phyloP scores from a whole-genome alignment of 495 filamentous ascomycete species.

The Tuber borchii region DNA sequence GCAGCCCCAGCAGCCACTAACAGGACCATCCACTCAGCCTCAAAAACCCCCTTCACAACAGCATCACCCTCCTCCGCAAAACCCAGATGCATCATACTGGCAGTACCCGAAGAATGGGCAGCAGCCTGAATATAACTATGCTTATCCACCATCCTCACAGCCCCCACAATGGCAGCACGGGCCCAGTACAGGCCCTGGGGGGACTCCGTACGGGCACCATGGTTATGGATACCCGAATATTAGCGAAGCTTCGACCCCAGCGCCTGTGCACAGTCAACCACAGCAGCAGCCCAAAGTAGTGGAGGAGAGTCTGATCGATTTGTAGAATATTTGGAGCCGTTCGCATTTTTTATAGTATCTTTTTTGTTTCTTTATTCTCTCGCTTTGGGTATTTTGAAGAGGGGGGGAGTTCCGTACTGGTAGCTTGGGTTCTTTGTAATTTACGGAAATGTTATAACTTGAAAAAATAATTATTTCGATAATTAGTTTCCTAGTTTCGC shows the following conservation, averaged over 20 bases:
- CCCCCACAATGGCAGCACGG: conserved; percentile 46
- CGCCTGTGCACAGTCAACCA: conserved; percentile 35
- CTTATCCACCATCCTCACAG: conserved; percentile 60
- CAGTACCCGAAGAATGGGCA: conserved; percentile 31
- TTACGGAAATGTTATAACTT: not conserved
- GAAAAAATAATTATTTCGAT: not conserved
- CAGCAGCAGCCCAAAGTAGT: conserved; percentile 52
- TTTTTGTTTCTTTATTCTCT: conserved; percentile 9
- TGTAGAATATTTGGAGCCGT: conserved; percentile 45
- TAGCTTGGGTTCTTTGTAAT: not conserved
- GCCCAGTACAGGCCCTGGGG: conserved; percentile 12
- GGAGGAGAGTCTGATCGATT: conserved; percentile 90
- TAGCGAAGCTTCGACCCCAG: conserved; percentile 27
- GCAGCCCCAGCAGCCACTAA: conserved; percentile 26
- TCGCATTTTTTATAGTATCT: conserved; percentile 7
- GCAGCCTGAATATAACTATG: conserved; percentile 43
- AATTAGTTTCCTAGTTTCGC: not conserved
- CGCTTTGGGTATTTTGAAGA: conserved; percentile 3
- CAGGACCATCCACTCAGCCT: conserved; percentile 31
- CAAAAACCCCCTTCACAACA: conserved; percentile 29
- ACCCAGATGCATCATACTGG: conserved; percentile 27
- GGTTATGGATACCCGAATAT: conserved; percentile 17
- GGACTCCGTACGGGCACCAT: conserved; percentile 21
- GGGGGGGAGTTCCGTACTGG: not conserved
- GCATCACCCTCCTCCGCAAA: conserved; percentile 16